Evolutionary conservation across 2,329 filamentous ascomycete genomes (phyloP).

Genomic region (Diplocarpon mali): DNA sequence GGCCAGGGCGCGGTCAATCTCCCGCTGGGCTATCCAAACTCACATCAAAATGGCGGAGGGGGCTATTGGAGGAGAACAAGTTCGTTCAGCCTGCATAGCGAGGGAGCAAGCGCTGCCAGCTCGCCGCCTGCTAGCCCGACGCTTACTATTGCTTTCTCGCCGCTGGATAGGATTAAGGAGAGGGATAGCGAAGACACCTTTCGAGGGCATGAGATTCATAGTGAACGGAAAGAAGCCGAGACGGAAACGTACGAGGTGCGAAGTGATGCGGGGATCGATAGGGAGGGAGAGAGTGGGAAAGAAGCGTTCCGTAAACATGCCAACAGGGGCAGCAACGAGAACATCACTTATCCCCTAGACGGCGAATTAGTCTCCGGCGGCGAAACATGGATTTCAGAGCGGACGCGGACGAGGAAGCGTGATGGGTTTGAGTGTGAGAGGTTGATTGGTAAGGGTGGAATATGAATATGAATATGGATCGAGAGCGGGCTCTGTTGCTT

Average conservation of each 20-base stretch:
- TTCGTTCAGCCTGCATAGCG: conserved; percentile 17
- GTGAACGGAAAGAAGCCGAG: not conserved
- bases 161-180: not conserved
- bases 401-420: conserved; percentile 52
- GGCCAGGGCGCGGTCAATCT: not conserved
- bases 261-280: not conserved
- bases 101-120: conserved; percentile 7
- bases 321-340: conserved; percentile 50
- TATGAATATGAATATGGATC: too few relatives aligned
- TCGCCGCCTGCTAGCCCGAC: conserved; percentile 18
- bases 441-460: too few relatives aligned
- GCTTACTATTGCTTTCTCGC: conserved; percentile 11
- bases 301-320: conserved; percentile 30
- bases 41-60: conserved; percentile 1
- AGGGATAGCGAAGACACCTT: not conserved
- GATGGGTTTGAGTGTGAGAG: too few relatives aligned
- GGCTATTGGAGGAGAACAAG: conserved; percentile 17
- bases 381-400: conserved; percentile 55
- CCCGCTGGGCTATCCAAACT: conserved; percentile 1
- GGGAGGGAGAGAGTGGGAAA: conserved; percentile 12
- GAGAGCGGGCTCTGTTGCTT: too few relatives aligned
- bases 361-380: conserved; percentile 46
- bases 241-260: not conserved
- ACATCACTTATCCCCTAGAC: conserved; percentile 55
- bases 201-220: not conserved